Percentiles rank a stretch among this genome's conserved stretches.
Conservation (phyloP, 495 filamentous ascomycete genomes). For the Aspergillus avenaceus region DNA sequence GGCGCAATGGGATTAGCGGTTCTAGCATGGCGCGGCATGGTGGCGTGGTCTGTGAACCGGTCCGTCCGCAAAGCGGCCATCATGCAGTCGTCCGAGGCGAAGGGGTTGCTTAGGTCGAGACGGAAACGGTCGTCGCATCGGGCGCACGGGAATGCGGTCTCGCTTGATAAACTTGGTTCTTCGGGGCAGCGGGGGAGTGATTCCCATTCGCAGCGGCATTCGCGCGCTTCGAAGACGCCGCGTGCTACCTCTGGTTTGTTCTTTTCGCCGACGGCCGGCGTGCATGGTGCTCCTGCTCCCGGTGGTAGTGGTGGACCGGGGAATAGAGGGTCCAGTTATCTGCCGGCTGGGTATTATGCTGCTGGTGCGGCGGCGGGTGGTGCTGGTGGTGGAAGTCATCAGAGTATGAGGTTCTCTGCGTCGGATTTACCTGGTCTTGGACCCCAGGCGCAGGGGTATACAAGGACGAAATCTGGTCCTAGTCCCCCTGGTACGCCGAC, state of each 20-base stretch:
- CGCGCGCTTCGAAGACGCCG: slow-evolving; percentile 45
- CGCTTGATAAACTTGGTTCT: slow-evolving; percentile 55
- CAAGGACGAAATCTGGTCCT: slow-evolving; percentile 42
- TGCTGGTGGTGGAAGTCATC: slow-evolving; percentile 34
- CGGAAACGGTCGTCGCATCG: slow-evolving; percentile 37
- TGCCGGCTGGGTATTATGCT: slow-evolving; percentile 92
- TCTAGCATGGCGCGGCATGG: slow-evolving; percentile 80
- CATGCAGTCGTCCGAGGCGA: slow-evolving; percentile 66
- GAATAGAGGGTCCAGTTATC: slow-evolving; percentile 64
- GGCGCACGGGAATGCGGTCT: slow-evolving; percentile 48
- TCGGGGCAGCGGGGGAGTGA: too few species aligned
- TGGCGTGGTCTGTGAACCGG: slow-evolving; percentile 90
- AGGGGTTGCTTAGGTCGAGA: slow-evolving; percentile 56
- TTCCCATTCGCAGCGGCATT: too few species aligned
- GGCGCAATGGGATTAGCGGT: slow-evolving; percentile 76
- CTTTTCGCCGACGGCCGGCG: slow-evolving; percentile 86
- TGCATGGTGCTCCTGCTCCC: slow-evolving; percentile 25
- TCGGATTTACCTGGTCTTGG: slow-evolving; percentile 15
- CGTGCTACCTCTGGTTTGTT: slow-evolving; percentile 64
- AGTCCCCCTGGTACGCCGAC: slow-evolving; percentile 69
- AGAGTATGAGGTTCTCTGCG: slow-evolving; percentile 12
- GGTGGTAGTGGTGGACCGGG: too few species aligned
- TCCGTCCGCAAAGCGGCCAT: slow-evolving; percentile 76
- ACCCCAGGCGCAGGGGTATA: slow-evolving; percentile 28
- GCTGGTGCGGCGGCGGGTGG: slow-evolving; percentile 57